Evolutionary conservation across 805 yeast species (phyloP).

Genomic region (Candida nonsorbophila): DNA sequence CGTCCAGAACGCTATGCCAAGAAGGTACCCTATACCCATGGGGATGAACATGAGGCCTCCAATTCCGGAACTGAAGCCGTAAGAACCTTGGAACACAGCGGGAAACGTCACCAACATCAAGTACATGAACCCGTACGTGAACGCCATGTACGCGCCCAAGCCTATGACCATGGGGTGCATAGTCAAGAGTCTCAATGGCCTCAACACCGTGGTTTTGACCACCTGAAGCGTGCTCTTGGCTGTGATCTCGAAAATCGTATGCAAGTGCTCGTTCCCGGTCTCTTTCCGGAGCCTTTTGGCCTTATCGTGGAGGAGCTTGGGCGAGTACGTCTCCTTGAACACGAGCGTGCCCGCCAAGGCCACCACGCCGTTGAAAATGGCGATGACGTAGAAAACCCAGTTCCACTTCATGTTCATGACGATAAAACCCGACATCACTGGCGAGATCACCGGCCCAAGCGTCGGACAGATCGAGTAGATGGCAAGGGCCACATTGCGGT

Average conservation of each 20-base stretch:
- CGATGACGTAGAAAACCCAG: constrained; percentile 31
- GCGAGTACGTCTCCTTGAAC: constrained; percentile 31
- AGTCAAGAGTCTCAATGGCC: constrained; percentile 50
- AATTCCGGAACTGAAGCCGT: constrained; percentile 44
- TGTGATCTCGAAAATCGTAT: constrained; percentile 33
- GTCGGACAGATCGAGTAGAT: constrained; percentile 32
- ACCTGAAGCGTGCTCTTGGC: no score
- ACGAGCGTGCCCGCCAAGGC: constrained; percentile 26
- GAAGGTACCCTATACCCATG: constrained; percentile 48
- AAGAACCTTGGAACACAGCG: constrained; percentile 39
- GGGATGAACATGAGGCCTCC: constrained; percentile 58
- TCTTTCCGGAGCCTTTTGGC: constrained; percentile 22
- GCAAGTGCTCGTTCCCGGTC: constrained; percentile 31
- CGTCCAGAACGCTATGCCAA: constrained; percentile 49
- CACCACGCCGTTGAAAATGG: constrained; percentile 29
- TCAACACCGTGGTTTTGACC: constrained; percentile 45
- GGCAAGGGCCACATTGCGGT: constrained; percentile 30
- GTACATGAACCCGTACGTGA: constrained; percentile 62
- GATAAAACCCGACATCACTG: constrained; percentile 31
- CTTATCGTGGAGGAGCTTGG: constrained; percentile 22
- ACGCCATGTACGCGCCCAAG: constrained; percentile 59
- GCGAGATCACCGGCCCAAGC: constrained; percentile 34
- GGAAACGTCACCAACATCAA: constrained; percentile 60
- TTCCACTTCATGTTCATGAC: constrained; percentile 28
- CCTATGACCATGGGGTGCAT: constrained; percentile 63